Evolutionary conservation across 495 filamentous ascomycete genomes (phyloP), one percentile per base, ranked within the genome.

Genomic region (Hypoxylon lienhwacheense): DNA sequence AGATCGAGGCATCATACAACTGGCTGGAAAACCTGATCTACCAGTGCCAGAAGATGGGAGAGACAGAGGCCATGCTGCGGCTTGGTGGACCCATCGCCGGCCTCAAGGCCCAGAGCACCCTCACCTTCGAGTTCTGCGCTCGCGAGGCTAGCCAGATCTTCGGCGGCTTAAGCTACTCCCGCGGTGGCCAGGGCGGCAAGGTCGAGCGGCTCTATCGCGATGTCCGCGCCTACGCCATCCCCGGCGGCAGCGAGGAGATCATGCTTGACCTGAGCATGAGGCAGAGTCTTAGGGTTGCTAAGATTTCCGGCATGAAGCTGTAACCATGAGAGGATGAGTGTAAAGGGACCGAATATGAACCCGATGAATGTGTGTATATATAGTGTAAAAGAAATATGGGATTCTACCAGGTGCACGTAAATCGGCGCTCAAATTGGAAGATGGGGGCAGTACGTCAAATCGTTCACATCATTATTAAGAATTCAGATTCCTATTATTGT

Each of bases 1-100:
- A 97, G 74, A 96, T 97, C 71, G 93, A 98, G 70, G 90, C 93
- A 7, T 87, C 85, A 8, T 93, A 95, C 76, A 89, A 88, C 74
- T 97, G 93, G 93, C 78, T 97, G n/a, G 93, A 98, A 78, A 93
- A 91, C 67, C 75, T 96, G 32, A 85, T 96, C 70, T 95, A 87
- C 76, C 93, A 98, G 73, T 91, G 89, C 76, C 68, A 87, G 70
- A 82, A 83, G 68, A 98, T 98, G 93, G 82, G 84, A 34, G 90
- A 97, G 72, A 90, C 85, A 25, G 90, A 96, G 73, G 92, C 93
- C 19, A 96, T 96, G 91, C 80, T 97, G 45, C 89, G 89, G 63
- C 85, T 98, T 2, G 93, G 93, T 12, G 93, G 93, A 32, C 88
- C 93, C 46, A 98, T 98, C 69, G 93, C 93, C 31, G 80, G 88